Base-by-base conservation (phyloP, 768 basidiomycete genomes). In the Lentinula lateritia region DNA sequence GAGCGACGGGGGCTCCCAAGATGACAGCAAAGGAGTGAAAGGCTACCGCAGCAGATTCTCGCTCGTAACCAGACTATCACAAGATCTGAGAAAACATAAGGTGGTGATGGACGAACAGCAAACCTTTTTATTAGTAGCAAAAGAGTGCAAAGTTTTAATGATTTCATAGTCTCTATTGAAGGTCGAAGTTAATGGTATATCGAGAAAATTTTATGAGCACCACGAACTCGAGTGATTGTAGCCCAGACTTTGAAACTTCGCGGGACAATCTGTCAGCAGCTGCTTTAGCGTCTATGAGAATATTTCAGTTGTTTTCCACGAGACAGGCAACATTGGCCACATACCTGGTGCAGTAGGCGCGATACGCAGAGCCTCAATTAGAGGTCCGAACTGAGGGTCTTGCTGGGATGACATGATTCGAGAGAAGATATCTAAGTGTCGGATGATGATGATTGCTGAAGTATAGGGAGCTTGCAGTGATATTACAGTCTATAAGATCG, bases 11-110 rank as follows among this genome's bases (percentile, higher is more conserved):
- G 20, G 86, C 74, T 35, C 95, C 95, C 28, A 93, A 80, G 58
- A 86, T 78, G 48, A 75, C 78, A 53, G 89, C 83, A 23, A 95
- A 73, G 7, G 91, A 90, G 62, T 89, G 87, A 70, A 90, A 89
- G 7, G 83, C 92, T 63, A 94, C 84, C 52, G 89, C 88, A 43
- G 89, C 87, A 38, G 92, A 92, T 78, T 95, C 93, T 62, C 93
- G 88, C 72, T 93, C 93, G 70, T 83, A 92, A 57, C 91, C 91
- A 34, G 88, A 91, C 76, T 59, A 20, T 8, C 18, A 50, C 10
- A 48, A 20, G 8, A n/a, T 23, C n/a, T 59, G 32, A 59, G 58
- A 5, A 28, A 35, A 35, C 9, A 35, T 8, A 23, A 28, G 28
- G 28, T 3, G 3, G 28, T 28, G 28, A 28, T 28, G 28, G 28